Conservation (phyloP, 495 filamentous ascomycete species). For the Cercophora scortea region DNA sequence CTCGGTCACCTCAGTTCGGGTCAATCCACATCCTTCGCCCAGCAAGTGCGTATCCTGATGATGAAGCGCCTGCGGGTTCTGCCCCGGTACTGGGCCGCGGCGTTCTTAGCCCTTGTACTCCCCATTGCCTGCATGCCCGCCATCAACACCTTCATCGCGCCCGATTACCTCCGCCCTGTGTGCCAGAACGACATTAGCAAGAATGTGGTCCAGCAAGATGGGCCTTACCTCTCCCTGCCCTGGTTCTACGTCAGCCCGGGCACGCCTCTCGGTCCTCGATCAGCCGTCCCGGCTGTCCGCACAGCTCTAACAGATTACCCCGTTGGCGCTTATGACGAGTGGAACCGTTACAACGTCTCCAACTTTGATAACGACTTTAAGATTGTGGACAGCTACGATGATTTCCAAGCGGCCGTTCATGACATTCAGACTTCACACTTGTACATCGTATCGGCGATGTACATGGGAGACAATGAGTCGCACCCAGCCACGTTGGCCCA, state of each 20-base stretch:
- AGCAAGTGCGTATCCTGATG: conserved; percentile 10
- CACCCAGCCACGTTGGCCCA: conserved; percentile 52
- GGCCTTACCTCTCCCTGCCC: no score
- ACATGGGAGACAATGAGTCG: conserved; percentile 42
- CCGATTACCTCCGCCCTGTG: conserved; percentile 1
- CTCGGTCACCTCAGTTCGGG: conserved; percentile 6
- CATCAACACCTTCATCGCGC: conserved; percentile 6
- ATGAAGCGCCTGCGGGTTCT: conserved; percentile 10
- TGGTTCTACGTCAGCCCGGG: not conserved
- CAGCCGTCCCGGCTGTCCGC: not conserved
- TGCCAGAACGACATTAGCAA: not conserved
- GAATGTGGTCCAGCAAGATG: not conserved
- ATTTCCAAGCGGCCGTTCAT: conserved; percentile 49
- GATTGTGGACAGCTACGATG: conserved; percentile 41
- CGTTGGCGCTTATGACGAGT: not conserved
- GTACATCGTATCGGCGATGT: conserved; percentile 62
- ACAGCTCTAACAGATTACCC: no score
- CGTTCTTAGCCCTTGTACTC: conserved; percentile 10
- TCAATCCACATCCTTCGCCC: conserved; percentile 7
- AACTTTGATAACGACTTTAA: conserved; percentile 32
- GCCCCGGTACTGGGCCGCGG: conserved; percentile 12
- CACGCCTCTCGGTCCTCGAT: conserved; percentile 1
- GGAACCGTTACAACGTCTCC: not conserved
- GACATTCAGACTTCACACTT: conserved; percentile 48
- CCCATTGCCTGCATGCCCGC: conserved; percentile 14